These are phyloP conservation scores for Leccinum disarticulatum DNA, from an alignment of 768 basidiomycete genomes.

Conservation along the genomic window DNA sequence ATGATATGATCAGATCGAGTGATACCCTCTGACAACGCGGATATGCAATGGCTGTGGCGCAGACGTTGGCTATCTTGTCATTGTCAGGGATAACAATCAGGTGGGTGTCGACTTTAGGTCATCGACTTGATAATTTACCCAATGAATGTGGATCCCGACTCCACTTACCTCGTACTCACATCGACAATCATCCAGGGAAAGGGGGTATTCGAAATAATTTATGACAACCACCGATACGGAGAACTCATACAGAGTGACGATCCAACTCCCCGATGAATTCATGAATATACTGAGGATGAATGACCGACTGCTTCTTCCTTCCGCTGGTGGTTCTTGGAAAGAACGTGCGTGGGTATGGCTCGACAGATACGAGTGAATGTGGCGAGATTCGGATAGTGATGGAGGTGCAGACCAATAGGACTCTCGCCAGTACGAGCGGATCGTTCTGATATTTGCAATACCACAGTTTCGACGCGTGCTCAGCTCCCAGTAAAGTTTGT, in stretches of 20 bases:
- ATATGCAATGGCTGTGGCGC: slow-evolving; percentile 1
- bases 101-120: slow-evolving; percentile 5
- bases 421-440: slow-evolving; percentile 12
- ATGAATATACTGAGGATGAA: neutral
- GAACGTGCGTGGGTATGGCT: neutral
- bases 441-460: slow-evolving; percentile 12
- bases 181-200: neutral
- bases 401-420: slow-evolving; percentile 7
- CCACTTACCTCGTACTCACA: slow-evolving; percentile 2
- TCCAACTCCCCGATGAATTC: neutral
- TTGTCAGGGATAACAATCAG: neutral
- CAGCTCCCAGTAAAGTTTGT: neutral
- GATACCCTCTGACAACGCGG: slow-evolving; percentile 18
- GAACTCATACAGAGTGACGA: slow-evolving; percentile 1
- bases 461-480: neutral
- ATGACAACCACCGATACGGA: neutral
- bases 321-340: slow-evolving; percentile 3
- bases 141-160: slow-evolving; percentile 2
- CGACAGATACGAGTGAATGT: slow-evolving; percentile 1
- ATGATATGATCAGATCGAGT: slow-evolving; percentile 17
- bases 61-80: slow-evolving; percentile 6
- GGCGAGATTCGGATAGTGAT: slow-evolving; percentile 4
- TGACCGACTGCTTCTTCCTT: neutral
- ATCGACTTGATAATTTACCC: slow-evolving; percentile 2
- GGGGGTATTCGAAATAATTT: neutral